Evolutionary conservation across 352 stramenopile genomes (phyloP), one percentile per base, ranked within the genome.

Genomic region (Phytophthora citricola): DNA sequence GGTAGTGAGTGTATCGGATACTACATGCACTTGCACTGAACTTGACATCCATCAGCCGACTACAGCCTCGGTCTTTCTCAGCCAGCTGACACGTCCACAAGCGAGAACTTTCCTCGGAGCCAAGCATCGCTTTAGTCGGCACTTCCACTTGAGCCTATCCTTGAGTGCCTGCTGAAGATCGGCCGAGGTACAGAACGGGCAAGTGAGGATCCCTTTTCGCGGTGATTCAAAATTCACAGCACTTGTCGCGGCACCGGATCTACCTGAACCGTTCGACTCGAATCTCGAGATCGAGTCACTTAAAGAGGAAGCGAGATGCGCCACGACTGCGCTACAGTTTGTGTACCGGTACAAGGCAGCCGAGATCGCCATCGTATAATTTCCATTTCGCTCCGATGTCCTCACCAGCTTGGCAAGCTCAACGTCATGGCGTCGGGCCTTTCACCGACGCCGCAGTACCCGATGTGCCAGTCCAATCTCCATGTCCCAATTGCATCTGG

Each of bases 231-330:
- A 73, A 69, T 65, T 73, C 52, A 10, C 48, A 32, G 17, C 9
- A 55, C 52, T 63, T 71, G 60, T 71, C 66, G 48, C 55, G 53
- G 38, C 41, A 66, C 53, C 26, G 54, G 46, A 74, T 66, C 48
- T 66, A 62, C 52, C 22, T 22, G 43, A 41, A 60, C 52, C n/a
- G 15, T 26, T 26, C 24, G 17, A 20, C 29, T 34, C 31, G 31
- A 31, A 5, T 7, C 0, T 31, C 27, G 27, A 31, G 27, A 9
- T 31, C 5, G 11, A 36, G 31, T 36, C 9, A 8, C 11, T 12
- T 8, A 9, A 36, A 36, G 31, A 36, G 14, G 31, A 14, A 36
- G 26, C 12, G 26, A 38, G 46, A 2, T 27, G 24, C 24, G 24
- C 4, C 24, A 26, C 4, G 24, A 26, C 24, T 26, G 24, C 24